Evolutionary conservation across 2,329 filamentous ascomycete species (phyloP), one percentile per base, ranked within the genome.

Genomic region (Phoma herbarum): DNA sequence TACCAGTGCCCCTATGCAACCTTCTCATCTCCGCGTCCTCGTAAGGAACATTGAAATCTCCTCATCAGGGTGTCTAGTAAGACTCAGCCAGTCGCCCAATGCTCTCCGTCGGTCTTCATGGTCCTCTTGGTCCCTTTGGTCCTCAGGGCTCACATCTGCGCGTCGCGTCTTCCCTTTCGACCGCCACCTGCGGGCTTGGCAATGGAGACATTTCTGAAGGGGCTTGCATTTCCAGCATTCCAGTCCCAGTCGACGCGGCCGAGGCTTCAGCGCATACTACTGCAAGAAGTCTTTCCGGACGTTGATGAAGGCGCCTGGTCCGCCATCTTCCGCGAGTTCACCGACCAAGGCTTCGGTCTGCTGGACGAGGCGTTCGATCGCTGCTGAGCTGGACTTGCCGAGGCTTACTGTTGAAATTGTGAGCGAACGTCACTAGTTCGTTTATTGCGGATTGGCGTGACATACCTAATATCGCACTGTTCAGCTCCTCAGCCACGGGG

Each of bases 321-420:
- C 90, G 57, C 93, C 93, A 39, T 91, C 89, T 69, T 90, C 86
- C 45, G 90, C 86, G 14, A 97, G 83, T 55, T 94, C 90, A 59
- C 93, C 90, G n/a, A 98, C 84, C 14, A 98, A 81, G 1, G 92
- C 91, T 63, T 88, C 90, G 0, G 93, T 96, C 78, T 97, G 93
- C 60, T 93, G 90, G 72, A 91, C 93, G 6, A 97, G 77, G 60
- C 88, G 89, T 76, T 98, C 94, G 28, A 99, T 79, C 1, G 93
- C 91, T 2, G 95, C 91, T 4, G 89, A 88, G 3, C 92, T 93
- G 0, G 92, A 94, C 78, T 96, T 96, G 48, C 95, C 95, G 2
- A 97, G 83, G 0, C 92, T 96, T 41, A 92, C 94, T 97, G n/a
- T 52, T 7, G 20, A 20, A 7, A 9, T 3, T 4, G 67, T 79